Evolutionary conservation across 352 stramenopile species (phyloP).

Genomic region (Aphanomyces astaci): DNA sequence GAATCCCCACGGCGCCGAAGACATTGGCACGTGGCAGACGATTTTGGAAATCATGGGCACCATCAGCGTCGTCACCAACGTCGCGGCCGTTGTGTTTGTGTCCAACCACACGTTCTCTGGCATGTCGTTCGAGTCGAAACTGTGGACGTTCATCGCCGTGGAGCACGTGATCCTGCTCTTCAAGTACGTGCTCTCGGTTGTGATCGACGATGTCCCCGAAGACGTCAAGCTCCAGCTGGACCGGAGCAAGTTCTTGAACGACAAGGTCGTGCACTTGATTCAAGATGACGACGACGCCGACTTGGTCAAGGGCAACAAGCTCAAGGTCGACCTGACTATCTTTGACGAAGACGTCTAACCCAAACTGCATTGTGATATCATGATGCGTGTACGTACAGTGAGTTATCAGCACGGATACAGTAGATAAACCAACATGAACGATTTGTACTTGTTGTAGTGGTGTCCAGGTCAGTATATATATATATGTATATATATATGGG

Average conservation of each 20-base stretch:
- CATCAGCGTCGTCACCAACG: conserved; percentile 88
- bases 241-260: conserved; percentile 53
- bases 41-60: conserved; percentile 86
- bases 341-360: conserved; percentile 63
- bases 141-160: conserved; percentile 58
- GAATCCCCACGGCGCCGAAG: conserved; percentile 63
- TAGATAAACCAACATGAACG: too few relatives aligned
- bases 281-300: conserved; percentile 49
- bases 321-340: conserved; percentile 68
- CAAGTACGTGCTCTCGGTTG: conserved; percentile 59
- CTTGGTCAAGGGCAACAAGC: conserved; percentile 64
- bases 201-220: conserved; percentile 63
- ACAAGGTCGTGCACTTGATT: conserved; percentile 70
- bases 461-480: too few relatives aligned
- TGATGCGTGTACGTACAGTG: too few relatives aligned
- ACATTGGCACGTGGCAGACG: conserved; percentile 89
- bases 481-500: too few relatives aligned
- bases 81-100: conserved; percentile 89
- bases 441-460: too few relatives aligned
- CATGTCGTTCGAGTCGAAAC: conserved; percentile 36
- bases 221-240: conserved; percentile 65
- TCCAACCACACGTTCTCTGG: conserved; percentile 50
- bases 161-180: conserved; percentile 55
- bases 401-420: too few relatives aligned
- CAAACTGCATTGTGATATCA: background rate